These are phyloP conservation scores for Zea luxurians DNA, from an alignment of 176 grass and related monocot genomes.

Conservation along the genomic window DNA sequence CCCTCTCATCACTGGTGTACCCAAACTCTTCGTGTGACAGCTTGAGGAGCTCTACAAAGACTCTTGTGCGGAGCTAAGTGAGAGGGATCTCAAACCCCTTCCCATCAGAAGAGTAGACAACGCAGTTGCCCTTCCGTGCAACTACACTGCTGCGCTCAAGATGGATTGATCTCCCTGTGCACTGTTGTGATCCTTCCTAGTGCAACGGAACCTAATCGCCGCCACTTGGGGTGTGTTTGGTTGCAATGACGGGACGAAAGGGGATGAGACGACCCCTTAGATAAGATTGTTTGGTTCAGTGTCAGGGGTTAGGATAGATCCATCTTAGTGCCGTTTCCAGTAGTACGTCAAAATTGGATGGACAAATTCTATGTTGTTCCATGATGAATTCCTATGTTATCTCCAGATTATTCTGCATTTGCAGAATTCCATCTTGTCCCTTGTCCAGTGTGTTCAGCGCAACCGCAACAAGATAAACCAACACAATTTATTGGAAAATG, in stretches of 20 bases:
- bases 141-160: constrained; percentile 30
- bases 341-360: too few relatives aligned
- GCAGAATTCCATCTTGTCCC: background rate
- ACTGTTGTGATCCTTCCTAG: constrained; percentile 43
- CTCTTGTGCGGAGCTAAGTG: constrained; percentile 36
- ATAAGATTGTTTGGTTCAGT: too few relatives aligned
- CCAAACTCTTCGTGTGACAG: constrained; percentile 64
- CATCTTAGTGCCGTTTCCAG: too few relatives aligned
- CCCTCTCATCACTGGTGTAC: constrained; percentile 43
- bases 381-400: background rate
- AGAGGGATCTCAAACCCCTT: constrained; percentile 60
- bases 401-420: constrained; percentile 11
- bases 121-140: constrained; percentile 55
- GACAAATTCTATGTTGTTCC: too few relatives aligned
- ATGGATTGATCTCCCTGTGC: constrained; percentile 34
- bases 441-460: constrained; percentile 3
- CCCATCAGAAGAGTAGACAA: constrained; percentile 47
- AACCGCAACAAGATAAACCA: background rate
- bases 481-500: constrained; percentile 2
- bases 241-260: too few relatives aligned
- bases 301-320: too few relatives aligned
- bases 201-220: constrained; percentile 45
- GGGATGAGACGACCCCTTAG: too few relatives aligned
- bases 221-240: constrained; percentile 40
- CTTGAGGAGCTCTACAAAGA: constrained; percentile 59